These are phyloP conservation scores for Colletotrichum theobromicola DNA, from an alignment of 2,329 filamentous ascomycete species.

Conservation along the genomic window DNA sequence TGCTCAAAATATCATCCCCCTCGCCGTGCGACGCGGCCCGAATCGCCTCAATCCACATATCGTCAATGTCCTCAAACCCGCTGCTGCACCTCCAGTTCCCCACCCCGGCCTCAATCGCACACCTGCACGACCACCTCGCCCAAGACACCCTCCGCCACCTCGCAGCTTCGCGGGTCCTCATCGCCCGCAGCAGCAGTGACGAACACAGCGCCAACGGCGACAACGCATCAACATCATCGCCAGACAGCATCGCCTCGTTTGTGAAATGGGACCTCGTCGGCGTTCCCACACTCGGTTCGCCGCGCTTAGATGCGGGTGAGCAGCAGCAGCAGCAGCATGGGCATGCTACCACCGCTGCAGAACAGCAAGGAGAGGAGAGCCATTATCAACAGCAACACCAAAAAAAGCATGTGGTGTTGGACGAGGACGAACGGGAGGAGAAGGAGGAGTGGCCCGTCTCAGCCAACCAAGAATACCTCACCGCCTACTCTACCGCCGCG, in stretches of 20 bases:
- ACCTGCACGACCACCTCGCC: conserved; percentile 34
- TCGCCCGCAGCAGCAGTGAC: conserved; percentile 29
- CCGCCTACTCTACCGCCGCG: conserved; percentile 33
- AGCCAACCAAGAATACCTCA: conserved; percentile 33
- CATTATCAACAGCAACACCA: background rate
- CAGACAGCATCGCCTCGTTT: background rate
- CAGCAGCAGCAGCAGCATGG: background rate
- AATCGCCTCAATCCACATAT: conserved; percentile 38
- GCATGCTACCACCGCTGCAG: background rate
- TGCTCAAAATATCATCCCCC: background rate
- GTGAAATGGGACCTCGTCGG: conserved; percentile 22
- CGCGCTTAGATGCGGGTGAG: background rate
- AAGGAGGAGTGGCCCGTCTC: conserved; percentile 34
- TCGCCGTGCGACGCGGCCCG: conserved; percentile 21
- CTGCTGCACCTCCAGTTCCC: conserved; percentile 47
- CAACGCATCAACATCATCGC: background rate
- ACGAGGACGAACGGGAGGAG: conserved; percentile 24
- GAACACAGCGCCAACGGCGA: background rate
- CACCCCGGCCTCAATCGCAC: conserved; percentile 30
- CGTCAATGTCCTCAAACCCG: conserved; percentile 43
- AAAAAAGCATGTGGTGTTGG: background rate
- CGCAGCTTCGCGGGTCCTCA: conserved; percentile 31
- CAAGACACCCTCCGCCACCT: conserved; percentile 35
- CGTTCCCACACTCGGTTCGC: background rate
- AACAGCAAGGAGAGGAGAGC: background rate